Evolutionary conservation across 345 rosid species (phyloP).

Genomic region (Boechera stricta): DNA sequence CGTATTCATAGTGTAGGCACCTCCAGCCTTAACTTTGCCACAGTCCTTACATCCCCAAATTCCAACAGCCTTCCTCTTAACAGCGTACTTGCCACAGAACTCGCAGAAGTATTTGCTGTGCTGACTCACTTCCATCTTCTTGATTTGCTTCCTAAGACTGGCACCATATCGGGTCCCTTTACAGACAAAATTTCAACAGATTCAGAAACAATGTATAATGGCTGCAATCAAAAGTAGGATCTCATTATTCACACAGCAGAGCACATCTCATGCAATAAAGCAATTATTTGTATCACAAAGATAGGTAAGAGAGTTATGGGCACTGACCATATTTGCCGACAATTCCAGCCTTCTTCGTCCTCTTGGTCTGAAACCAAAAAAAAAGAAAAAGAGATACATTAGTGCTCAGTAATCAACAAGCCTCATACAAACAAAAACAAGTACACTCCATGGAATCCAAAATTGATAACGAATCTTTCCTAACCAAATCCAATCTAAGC

Average conservation of each 20-base stretch:
- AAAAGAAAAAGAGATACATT: background rate
- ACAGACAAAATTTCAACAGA: background rate
- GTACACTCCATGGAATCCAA: too few species aligned
- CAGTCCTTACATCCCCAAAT: constrained; percentile 93
- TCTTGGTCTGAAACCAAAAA: constrained; percentile 44
- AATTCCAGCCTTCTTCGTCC: constrained; percentile 50
- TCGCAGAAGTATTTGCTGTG: constrained; percentile 72
- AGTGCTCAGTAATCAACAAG: background rate
- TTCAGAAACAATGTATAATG: background rate
- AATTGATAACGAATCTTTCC: too few species aligned
- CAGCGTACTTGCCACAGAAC: constrained; percentile 83
- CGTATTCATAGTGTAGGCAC: constrained; percentile 76
- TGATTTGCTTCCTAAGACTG: constrained; percentile 70
- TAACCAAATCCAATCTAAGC: too few species aligned
- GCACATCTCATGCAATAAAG: too few species aligned
- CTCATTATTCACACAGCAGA: too few species aligned
- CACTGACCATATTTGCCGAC: constrained; percentile 59
- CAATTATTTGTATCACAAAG: background rate
- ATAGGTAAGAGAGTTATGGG: background rate
- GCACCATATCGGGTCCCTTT: constrained; percentile 71
- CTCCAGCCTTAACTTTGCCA: constrained; percentile 86
- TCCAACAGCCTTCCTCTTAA: constrained; percentile 87
- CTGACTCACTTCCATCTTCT: constrained; percentile 71
- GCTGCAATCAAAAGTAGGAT: background rate
- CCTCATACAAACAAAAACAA: too few species aligned